Conservation (phyloP, 768 basidiomycete genomes). For the Trametes cinnabarina region DNA sequence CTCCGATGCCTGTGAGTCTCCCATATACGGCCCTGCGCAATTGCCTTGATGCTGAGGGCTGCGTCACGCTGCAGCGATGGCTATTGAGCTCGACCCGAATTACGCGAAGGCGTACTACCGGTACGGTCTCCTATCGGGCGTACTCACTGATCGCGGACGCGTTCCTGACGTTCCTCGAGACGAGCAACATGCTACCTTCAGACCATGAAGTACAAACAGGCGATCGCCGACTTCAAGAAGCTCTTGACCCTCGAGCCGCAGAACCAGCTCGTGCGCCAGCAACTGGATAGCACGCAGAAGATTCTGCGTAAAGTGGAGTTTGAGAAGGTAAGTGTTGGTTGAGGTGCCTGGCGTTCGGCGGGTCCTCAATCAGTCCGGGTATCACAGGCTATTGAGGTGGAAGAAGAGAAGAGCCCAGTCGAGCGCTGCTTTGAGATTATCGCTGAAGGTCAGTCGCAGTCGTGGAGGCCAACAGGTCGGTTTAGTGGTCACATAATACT, state of each 20-base stretch:
- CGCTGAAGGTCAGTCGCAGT: conserved; percentile 58
- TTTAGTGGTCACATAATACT: neutral
- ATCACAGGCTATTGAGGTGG: conserved; percentile 82
- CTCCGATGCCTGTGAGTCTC: conserved; percentile 72
- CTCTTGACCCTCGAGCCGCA: conserved; percentile 81
- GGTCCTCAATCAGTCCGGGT: neutral
- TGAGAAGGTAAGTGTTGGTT: conserved; percentile 62
- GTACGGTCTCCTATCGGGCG: conserved; percentile 38
- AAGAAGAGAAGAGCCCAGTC: conserved; percentile 81
- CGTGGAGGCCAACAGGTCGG: neutral
- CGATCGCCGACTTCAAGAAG: conserved; percentile 85
- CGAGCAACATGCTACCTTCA: conserved; percentile 91
- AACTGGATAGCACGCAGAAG: conserved; percentile 88
- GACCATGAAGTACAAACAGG: conserved; percentile 81
- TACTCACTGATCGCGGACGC: neutral
- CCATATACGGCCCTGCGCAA: neutral
- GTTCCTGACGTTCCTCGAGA: conserved; percentile 36
- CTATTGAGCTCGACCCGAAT: conserved; percentile 82
- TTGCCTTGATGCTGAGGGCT: neutral
- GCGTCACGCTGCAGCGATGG: conserved; percentile 52
- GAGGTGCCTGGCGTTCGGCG: neutral
- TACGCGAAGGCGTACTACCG: conserved; percentile 91
- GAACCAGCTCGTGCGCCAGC: conserved; percentile 75
- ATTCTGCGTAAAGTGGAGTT: conserved; percentile 87
- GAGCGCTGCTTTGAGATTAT: conserved; percentile 79